phyloP scores from a whole-genome alignment of 805 yeast species.

The Spathaspora gorwiae region DNA sequence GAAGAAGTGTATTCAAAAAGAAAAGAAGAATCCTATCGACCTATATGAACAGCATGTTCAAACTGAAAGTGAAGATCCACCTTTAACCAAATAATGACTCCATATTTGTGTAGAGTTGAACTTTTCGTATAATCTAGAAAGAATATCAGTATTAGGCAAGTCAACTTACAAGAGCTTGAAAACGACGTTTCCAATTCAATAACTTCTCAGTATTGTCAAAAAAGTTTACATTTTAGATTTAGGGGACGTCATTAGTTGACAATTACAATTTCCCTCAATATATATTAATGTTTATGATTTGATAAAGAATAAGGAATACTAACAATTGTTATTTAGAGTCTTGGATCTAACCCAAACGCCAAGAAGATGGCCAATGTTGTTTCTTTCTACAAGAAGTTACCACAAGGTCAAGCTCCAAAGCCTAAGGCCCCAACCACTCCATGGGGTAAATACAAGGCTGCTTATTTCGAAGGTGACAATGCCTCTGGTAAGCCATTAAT shows the following conservation, averaged over 20 bases:
- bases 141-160: too few relatives aligned
- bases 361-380: slow-evolving; percentile 95
- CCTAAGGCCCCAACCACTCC: slow-evolving; percentile 62
- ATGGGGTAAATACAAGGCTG: slow-evolving; percentile 75
- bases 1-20: too few relatives aligned
- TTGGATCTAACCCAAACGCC: slow-evolving; percentile 94
- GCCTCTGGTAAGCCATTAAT: slow-evolving; percentile 80
- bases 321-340: slow-evolving; percentile 50
- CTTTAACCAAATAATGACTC: too few relatives aligned
- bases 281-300: background rate
- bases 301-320: slow-evolving; percentile 6
- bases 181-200: too few relatives aligned
- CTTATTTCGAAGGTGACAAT: slow-evolving; percentile 78
- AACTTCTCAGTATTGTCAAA: too few relatives aligned
- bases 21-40: too few relatives aligned
- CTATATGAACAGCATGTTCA: too few relatives aligned
- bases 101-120: too few relatives aligned
- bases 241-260: background rate
- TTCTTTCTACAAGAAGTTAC: slow-evolving; percentile 90
- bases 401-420: slow-evolving; percentile 86
- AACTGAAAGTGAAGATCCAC: too few relatives aligned
- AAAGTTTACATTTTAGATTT: too few relatives aligned
- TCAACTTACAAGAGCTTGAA: too few relatives aligned
- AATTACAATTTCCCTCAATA: background rate
- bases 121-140: too few relatives aligned